Conservation (phyloP, 805 yeast genomes). For the Wickerhamomyces sydowiorum region DNA sequence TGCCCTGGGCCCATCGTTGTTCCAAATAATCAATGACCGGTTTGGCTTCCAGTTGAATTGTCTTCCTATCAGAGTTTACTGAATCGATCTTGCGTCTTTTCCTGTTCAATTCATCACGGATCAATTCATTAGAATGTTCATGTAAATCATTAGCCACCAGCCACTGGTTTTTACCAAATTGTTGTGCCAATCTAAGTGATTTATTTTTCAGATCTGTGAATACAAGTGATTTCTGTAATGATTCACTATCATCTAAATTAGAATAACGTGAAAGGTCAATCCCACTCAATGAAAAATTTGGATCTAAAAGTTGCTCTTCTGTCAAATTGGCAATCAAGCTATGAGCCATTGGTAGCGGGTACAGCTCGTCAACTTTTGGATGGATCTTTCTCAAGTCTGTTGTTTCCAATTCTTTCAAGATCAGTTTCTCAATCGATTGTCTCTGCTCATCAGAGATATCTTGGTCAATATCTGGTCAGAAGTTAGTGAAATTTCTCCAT, state of each 20-base stretch:
- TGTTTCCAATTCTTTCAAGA: constrained; percentile 15
- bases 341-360: constrained; percentile 12
- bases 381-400: constrained; percentile 6
- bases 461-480: constrained; percentile 28
- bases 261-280: constrained; percentile 30
- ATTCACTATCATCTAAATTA: constrained; percentile 20
- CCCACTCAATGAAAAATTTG: constrained; percentile 23
- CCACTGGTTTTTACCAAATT: constrained; percentile 32
- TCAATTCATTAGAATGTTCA: constrained; percentile 21
- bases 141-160: constrained; percentile 29
- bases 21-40: constrained; percentile 39
- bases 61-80: constrained; percentile 35
- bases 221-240: constrained; percentile 18
- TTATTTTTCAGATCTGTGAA: constrained; percentile 28
- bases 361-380: constrained; percentile 15
- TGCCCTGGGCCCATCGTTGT: constrained; percentile 45
- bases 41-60: constrained; percentile 35
- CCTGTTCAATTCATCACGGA: constrained; percentile 24
- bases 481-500: constrained; percentile 3
- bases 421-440: constrained; percentile 29
- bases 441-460: constrained; percentile 32
- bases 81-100: constrained; percentile 40
- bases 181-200: constrained; percentile 32
- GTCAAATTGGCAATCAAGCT: constrained; percentile 1
- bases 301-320: constrained; percentile 10